These are phyloP conservation scores for Bimuria novae-zelandiae DNA, from an alignment of 2,329 filamentous ascomycete genomes.

Conservation along the genomic window DNA sequence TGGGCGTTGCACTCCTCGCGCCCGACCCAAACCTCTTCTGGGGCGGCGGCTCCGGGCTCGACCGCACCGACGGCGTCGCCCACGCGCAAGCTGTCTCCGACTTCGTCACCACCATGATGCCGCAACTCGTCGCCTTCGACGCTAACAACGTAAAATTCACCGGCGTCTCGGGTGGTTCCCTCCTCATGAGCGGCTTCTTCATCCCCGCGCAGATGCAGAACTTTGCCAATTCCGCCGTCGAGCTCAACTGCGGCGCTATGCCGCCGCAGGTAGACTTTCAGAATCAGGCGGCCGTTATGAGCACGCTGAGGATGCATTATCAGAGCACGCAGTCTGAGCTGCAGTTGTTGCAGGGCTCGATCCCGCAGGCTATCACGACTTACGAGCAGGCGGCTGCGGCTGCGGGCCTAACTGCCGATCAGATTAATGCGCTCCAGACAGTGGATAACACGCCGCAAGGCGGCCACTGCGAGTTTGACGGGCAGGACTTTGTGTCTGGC, in stretches of 20 bases:
- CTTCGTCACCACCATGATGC: conserved; percentile 56
- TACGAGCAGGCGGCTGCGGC: conserved; percentile 56
- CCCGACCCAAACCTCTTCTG: conserved; percentile 61
- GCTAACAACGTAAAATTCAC: conserved; percentile 60
- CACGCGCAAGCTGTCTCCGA: conserved; percentile 62
- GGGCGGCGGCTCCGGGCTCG: conserved; percentile 59
- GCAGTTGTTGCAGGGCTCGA: conserved; percentile 53
- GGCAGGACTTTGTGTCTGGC: conserved; percentile 58
- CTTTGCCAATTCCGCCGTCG: conserved; percentile 56
- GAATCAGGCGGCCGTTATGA: conserved; percentile 49
- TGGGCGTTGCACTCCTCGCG: conserved; percentile 60
- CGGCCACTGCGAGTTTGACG: conserved; percentile 65
- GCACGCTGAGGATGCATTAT: conserved; percentile 59
- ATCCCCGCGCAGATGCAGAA: conserved; percentile 61
- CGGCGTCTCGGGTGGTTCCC: conserved; percentile 60
- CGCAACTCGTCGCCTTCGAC: conserved; percentile 60
- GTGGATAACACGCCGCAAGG: conserved; percentile 61
- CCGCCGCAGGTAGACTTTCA: conserved; percentile 58
- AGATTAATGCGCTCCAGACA: conserved; percentile 60
- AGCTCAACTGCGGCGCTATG: conserved; percentile 62
- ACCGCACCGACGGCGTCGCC: conserved; percentile 60
- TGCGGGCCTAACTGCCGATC: conserved; percentile 50
- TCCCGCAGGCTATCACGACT: conserved; percentile 56
- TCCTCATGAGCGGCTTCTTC: conserved; percentile 62
- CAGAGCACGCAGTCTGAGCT: conserved; percentile 61